Conservation (phyloP, 495 filamentous ascomycete genomes). For the Podospora didyma region DNA sequence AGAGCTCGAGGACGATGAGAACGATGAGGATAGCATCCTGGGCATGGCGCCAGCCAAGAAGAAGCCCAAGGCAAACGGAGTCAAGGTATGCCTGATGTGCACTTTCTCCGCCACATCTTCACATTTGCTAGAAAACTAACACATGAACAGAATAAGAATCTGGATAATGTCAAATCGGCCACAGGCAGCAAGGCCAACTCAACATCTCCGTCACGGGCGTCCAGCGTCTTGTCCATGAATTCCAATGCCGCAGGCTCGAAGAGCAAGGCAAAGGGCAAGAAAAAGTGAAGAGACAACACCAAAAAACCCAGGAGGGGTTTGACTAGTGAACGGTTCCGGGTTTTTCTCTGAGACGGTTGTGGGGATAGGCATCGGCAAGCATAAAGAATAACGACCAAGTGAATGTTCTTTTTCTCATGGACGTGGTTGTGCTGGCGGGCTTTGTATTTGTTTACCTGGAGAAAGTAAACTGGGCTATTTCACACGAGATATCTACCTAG, state of each 20-base stretch:
- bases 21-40: slow-evolving; percentile 74
- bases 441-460: no score
- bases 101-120: background rate
- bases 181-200: slow-evolving; percentile 52
- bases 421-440: no score
- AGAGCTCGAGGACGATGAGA: slow-evolving; percentile 69
- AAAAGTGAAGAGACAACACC: slow-evolving; percentile 36
- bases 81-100: slow-evolving; percentile 47
- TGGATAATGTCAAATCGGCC: slow-evolving; percentile 57
- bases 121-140: slow-evolving; percentile 15
- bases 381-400: no score
- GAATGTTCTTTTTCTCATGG: no score
- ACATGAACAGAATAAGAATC: slow-evolving; percentile 54
- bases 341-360: no score
- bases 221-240: slow-evolving; percentile 46
- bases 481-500: no score
- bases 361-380: no score
- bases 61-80: slow-evolving; percentile 75
- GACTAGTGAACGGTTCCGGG: no score
- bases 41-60: slow-evolving; percentile 81
- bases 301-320: no score
- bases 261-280: slow-evolving; percentile 50
- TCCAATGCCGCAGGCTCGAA: slow-evolving; percentile 41
- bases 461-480: no score
- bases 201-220: slow-evolving; percentile 51